These are phyloP conservation scores for Ophiocytium majus DNA, from an alignment of 352 stramenopile genomes.

Conservation along the genomic window DNA sequence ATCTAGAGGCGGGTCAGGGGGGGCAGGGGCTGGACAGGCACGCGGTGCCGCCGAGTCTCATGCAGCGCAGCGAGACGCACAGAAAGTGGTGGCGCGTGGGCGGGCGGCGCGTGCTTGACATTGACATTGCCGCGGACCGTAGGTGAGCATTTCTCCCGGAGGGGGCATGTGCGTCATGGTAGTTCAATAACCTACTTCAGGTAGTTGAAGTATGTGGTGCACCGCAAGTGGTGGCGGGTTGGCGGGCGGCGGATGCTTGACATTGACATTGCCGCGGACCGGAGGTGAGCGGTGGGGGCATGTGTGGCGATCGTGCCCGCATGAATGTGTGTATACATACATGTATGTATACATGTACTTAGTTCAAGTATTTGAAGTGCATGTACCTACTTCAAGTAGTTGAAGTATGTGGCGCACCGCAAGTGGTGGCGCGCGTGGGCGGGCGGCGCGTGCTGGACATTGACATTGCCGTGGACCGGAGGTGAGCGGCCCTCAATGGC, in stretches of 20 bases:
- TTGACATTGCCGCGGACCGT: neutral
- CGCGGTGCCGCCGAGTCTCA: neutral
- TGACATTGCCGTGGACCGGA: neutral
- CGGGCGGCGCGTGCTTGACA: conserved; percentile 14
- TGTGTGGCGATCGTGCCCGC: too few species aligned
- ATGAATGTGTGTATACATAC: too few species aligned
- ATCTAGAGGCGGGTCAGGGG: neutral
- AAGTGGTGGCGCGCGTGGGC: conserved; percentile 13
- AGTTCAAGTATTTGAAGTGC: too few species aligned
- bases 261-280: neutral
- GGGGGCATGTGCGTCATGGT: too few species aligned
- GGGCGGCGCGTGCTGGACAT: conserved; percentile 20
- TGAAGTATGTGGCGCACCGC: too few species aligned
- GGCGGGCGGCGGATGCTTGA: conserved; percentile 3
- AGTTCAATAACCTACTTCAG: too few species aligned
- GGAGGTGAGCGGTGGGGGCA: neutral
- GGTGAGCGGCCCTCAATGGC: neutral
- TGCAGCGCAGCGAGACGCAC: neutral
- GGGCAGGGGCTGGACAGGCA: neutral
- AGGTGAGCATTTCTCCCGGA: conserved; percentile 20
- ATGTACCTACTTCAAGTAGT: too few species aligned
- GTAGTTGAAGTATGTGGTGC: too few species aligned
- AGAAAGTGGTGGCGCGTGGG: conserved; percentile 15
- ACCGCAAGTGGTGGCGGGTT: conserved; percentile 13
- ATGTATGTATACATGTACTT: too few species aligned